These are phyloP conservation scores for Chalciporus pseudorubinellus DNA, from an alignment of 768 basidiomycete species.

Conservation along the genomic window DNA sequence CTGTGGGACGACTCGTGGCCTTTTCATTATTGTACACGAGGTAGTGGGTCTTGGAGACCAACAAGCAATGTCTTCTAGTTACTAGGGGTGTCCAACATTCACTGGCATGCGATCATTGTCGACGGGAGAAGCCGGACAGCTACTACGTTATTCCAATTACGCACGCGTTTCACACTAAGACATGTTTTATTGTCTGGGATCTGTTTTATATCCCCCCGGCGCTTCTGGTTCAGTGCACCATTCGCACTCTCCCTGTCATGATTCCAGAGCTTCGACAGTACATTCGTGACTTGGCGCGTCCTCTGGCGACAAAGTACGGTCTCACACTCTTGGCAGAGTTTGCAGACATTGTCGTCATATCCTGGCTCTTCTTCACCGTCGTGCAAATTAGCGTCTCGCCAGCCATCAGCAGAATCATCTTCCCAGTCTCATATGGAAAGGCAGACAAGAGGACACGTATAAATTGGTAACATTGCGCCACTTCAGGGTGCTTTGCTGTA, in stretches of 20 bases:
- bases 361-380: conserved; percentile 55
- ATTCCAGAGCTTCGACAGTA: conserved; percentile 29
- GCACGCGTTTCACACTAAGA: neutral
- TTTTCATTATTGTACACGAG: no score
- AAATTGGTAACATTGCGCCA: conserved; percentile 50
- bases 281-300: conserved; percentile 29
- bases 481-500: neutral
- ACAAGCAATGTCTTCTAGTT: no score
- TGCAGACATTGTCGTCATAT: conserved; percentile 50
- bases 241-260: conserved; percentile 15
- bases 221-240: neutral
- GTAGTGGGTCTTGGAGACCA: no score
- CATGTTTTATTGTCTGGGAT: neutral
- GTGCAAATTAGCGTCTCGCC: conserved; percentile 63
- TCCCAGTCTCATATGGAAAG: conserved; percentile 48
- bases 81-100: no score
- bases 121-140: no score
- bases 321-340: conserved; percentile 55
- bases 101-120: no score
- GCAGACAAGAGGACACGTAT: conserved; percentile 48
- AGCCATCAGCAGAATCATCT: conserved; percentile 43
- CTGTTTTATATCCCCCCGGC: neutral
- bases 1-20: no score
- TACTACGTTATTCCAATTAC: no score
- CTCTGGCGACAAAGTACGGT: conserved; percentile 37